Percentiles rank a stretch among this genome's conserved stretches.
phyloP scores from a whole-genome alignment of 805 yeast genomes.

The Candida koratica region DNA sequence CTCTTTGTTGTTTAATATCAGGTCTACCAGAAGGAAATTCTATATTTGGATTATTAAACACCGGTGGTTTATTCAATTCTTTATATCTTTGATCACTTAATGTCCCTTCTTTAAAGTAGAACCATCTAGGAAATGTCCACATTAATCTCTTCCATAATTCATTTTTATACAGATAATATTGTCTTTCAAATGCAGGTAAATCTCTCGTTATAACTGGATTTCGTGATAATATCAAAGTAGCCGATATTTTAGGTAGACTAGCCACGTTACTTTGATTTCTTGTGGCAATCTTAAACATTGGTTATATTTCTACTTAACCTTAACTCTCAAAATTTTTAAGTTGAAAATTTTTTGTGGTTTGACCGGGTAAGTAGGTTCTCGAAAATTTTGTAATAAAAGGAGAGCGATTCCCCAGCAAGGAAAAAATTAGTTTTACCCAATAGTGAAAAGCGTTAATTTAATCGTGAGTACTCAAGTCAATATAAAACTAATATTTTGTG shows the following conservation, averaged over 20 bases:
- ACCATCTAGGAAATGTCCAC: conserved; percentile 97
- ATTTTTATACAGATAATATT: conserved; percentile 77
- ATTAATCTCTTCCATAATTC: conserved; percentile 84
- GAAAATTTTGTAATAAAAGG: too few species aligned
- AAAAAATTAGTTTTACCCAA: too few species aligned
- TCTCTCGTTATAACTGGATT: conserved; percentile 82
- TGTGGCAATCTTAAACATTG: conserved; percentile 1
- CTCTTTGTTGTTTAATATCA: conserved; percentile 83
- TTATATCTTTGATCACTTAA: conserved; percentile 78
- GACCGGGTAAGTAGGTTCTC: conserved; percentile 11
- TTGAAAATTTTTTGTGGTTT: conserved; percentile 5
- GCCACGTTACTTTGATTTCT: conserved; percentile 5
- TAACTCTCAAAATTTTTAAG: conserved; percentile 3
- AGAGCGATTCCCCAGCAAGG: too few species aligned
- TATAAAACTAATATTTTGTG: too few species aligned
- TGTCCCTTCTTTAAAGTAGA: conserved; percentile 86
- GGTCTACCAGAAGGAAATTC: conserved; percentile 83
- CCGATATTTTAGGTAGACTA: conserved; percentile 22
- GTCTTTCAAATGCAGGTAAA: conserved; percentile 62
- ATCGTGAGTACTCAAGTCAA: too few species aligned
- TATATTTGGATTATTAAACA: conserved; percentile 65
- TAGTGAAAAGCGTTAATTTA: too few species aligned
- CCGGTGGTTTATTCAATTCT: conserved; percentile 72
- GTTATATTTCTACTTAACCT: not conserved
- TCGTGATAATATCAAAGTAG: conserved; percentile 70